Evolutionary conservation across 169 alveolate species (phyloP), one percentile per base, ranked within the genome.

Genomic region (Plasmodium inui): DNA sequence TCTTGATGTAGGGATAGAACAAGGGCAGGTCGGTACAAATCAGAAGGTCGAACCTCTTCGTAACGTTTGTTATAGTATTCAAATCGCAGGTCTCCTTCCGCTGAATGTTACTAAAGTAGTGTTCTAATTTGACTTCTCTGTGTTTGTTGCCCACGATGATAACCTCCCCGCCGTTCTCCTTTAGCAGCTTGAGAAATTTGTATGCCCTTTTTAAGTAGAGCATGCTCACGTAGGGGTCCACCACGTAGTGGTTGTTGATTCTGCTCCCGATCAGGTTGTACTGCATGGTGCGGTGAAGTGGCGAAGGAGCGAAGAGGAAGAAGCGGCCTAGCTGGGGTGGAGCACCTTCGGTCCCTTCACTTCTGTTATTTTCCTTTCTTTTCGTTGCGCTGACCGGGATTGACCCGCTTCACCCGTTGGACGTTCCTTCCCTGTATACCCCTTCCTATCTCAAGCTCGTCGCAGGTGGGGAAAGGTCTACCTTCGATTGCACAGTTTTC

Each of bases 221-320:
- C 82, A 96, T 83, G 55, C 96, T 95, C 14, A 94, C 95, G 78
- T 95, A 94, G 9, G 97, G 97, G 34, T 96, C 97, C 61, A 95
- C 61, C 2, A 96, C 93, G 74, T 96, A 95, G 83, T 84, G 90
- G 74, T 92, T 96, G 55, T 94, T 95, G n/a, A 95, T 93, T 91
- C 92, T 93, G 79, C 96, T 96, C 72, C 84, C 28, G 19, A 92
- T 84, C 26, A 92, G 57, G 55, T 74, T 84, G 89, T 92, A 84
- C 5, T 92, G 81, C 95, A 92, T 92, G 8, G 39, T 88, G 78
- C 0, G 55, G 14, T 6, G 12, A 8, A 9, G 10, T 7, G 14
- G 14, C 9, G 37, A 10, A 41, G 22, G 1, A 12, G 10, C 22
- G 76, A 2, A 50, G 3, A 2, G 2, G 76, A 1, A 0, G 2